Evolutionary conservation across 1,284 basidiomycete species (phyloP), one percentile per base, ranked within the genome.

Genomic region (Fereydounia khargensis): DNA sequence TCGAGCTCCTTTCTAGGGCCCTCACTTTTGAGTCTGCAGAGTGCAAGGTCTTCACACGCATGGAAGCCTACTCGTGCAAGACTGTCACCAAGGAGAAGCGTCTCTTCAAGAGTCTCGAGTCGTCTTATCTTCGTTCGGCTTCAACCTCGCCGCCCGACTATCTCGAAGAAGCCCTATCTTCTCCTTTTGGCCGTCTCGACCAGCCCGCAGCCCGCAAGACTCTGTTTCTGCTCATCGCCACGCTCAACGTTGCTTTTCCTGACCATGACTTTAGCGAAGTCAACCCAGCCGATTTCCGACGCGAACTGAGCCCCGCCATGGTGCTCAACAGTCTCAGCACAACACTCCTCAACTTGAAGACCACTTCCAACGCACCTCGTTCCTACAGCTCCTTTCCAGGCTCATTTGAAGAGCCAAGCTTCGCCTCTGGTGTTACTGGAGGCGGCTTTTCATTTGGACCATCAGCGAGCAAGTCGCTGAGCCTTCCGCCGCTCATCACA

Each of bases 21-120:
- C 84, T 94, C 35, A 87, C 78, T 17, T 74, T 77, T 45, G 76
- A 78, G 43, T 86, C 89, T 5, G 85, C 88, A 38, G 91, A 95
- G 78, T 90, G 89, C 77, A 84, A 86, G 21, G 89, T 96, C 16
- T 86, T 89, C 76, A 92, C 90, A 28, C 85, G 91, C 63, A 86
- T 98, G 76, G 94, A 98, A 78, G 91, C 91, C 0, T 98, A 97
- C 80, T 91, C 88, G 66, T 94, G 91, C 84, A 98, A 98, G 82
- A 88, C 91, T 71, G 87, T 96, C 77, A 89, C 89, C 64, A 88
- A 89, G 74, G 95, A 98, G 82, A 91, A 92, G 83, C 90, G 89
- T 75, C 86, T 96, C 76, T 92, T 91, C 82, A 91, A 89, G 75
- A 81, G 85, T 13, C 86, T 97, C 78, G 71, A 75, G 39, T 65